A percentile compares a stretch with the other conserved stretches of the same genome.
These are phyloP conservation scores for Babesia microti DNA, from an alignment of 169 alveolate species.

Conservation along the genomic window DNA sequence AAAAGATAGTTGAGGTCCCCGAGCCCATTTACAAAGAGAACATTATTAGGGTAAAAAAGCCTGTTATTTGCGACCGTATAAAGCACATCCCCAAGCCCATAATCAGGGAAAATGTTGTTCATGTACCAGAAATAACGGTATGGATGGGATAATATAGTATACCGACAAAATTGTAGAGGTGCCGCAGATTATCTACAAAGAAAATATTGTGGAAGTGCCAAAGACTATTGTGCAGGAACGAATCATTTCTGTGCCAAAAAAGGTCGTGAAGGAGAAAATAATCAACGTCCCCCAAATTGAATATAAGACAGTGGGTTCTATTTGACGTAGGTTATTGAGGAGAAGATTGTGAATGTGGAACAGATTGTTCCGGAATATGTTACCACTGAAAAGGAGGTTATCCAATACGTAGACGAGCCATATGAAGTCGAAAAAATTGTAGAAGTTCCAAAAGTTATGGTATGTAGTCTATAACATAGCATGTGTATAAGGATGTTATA, in stretches of 20 bases:
- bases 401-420: conserved; percentile 59
- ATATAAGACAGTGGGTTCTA: conserved; percentile 56
- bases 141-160: conserved; percentile 33
- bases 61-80: conserved; percentile 73
- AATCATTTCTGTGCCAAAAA: conserved; percentile 75
- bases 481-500: conserved; percentile 70
- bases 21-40: conserved; percentile 72
- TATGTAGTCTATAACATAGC: conserved; percentile 44
- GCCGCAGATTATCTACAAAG: conserved; percentile 80
- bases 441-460: conserved; percentile 80
- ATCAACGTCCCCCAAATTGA: conserved; percentile 79
- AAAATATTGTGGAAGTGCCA: conserved; percentile 77
- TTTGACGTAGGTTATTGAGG: conserved; percentile 27
- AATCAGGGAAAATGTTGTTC: conserved; percentile 75
- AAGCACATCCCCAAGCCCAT: conserved; percentile 73
- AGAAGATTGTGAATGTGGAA: conserved; percentile 40
- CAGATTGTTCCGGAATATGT: conserved; percentile 59
- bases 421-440: conserved; percentile 76
- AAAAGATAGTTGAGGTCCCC: conserved; percentile 76
- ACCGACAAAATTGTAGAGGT: conserved; percentile 79
- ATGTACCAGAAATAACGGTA: conserved; percentile 72
- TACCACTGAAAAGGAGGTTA: conserved; percentile 50
- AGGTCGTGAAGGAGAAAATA: conserved; percentile 72
- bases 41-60: conserved; percentile 73
- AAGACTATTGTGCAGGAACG: conserved; percentile 78